Evolutionary conservation across 129 eudicot genomes (phyloP).

Genomic region (Scalesia atractyloides): DNA sequence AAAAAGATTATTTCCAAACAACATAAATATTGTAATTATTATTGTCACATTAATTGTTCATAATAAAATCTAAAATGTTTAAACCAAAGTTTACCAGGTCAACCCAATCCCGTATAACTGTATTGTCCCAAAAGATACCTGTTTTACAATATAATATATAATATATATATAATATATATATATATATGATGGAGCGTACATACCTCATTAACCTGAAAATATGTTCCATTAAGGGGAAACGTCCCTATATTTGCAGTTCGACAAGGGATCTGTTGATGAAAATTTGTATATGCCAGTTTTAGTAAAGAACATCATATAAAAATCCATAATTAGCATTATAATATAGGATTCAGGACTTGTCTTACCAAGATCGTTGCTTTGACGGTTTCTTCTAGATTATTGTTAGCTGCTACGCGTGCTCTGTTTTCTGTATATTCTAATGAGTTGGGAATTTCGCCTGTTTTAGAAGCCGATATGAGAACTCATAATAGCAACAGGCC

Average conservation of each 20-base stretch:
- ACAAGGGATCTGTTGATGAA: conserved; percentile 52
- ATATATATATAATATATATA: background rate
- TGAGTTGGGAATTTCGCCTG: conserved; percentile 30
- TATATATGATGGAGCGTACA: background rate
- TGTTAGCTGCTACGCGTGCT: conserved; percentile 15
- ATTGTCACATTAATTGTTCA: background rate
- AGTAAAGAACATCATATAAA: background rate
- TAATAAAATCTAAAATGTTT: background rate
- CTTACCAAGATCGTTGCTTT: conserved; percentile 76
- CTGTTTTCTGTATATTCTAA: conserved; percentile 21
- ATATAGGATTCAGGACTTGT: background rate
- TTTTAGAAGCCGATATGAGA: conserved; percentile 12
- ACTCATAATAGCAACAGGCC: background rate
- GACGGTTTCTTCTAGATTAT: conserved; percentile 36
- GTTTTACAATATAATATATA: too few relatives aligned
- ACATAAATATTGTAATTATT: background rate
- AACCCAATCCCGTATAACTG: background rate
- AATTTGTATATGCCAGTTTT: background rate
- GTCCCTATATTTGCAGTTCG: conserved; percentile 57
- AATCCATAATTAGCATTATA: background rate
- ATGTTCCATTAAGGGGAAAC: conserved; percentile 80
- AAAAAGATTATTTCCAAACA: background rate
- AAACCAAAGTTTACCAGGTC: background rate
- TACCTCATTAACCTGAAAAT: conserved; percentile 84
- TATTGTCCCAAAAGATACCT: background rate